phyloP scores from a whole-genome alignment of 140 eudicot species.

The Stevia rebaudiana region DNA sequence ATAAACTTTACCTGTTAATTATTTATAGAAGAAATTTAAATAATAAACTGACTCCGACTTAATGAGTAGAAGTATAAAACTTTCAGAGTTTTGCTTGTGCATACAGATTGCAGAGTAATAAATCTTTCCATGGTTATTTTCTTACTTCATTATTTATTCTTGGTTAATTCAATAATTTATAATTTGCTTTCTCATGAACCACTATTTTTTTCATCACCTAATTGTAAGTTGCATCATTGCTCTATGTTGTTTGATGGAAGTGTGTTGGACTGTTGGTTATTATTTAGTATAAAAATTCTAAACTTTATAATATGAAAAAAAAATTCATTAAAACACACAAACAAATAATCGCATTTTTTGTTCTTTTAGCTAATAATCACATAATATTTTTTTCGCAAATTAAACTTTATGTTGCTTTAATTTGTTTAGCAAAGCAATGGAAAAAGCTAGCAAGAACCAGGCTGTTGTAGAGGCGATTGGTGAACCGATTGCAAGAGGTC shows the following conservation, averaged over 20 bases:
- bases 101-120: not conserved
- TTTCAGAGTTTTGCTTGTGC: not conserved
- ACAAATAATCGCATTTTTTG: not conserved
- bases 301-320: not conserved
- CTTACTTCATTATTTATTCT: not conserved
- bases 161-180: not conserved
- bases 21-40: not conserved
- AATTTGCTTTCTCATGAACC: not conserved
- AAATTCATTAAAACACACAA: not conserved
- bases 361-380: not conserved
- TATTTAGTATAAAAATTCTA: conserved; percentile 2
- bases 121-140: not conserved
- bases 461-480: conserved; percentile 72
- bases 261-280: not conserved
- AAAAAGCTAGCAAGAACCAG: conserved; percentile 74
- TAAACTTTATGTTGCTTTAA: not conserved
- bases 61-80: not conserved
- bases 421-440: conserved; percentile 77
- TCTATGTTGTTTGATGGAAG: not conserved
- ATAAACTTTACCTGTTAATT: not conserved
- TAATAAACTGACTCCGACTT: not conserved
- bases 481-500: conserved; percentile 86
- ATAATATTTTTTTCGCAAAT: conserved; percentile 2
- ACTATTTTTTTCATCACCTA: not conserved
- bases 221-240: not conserved